Conservation (phyloP, 768 basidiomycete genomes). For the Infundibulicybe gibba region DNA sequence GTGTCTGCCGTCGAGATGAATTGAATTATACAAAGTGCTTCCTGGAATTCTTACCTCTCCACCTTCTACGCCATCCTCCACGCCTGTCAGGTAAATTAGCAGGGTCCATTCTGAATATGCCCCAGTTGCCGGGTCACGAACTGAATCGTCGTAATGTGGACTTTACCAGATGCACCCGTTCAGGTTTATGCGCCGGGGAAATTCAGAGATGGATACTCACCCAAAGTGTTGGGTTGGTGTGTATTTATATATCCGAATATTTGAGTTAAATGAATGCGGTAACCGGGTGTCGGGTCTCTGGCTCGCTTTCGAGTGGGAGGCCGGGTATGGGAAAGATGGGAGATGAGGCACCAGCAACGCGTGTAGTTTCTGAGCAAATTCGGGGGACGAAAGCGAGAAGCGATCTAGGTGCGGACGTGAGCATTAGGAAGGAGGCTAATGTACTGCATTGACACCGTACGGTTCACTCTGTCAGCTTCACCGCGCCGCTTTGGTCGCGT, state of each 20-base stretch:
- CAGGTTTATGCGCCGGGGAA: not conserved
- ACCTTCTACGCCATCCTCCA: constrained; percentile 69
- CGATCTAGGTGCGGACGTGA: constrained; percentile 39
- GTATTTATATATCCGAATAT: constrained; percentile 75
- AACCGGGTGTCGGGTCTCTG: constrained; percentile 23
- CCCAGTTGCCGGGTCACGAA: constrained; percentile 54
- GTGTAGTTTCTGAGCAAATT: constrained; percentile 56
- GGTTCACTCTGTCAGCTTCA: constrained; percentile 68
- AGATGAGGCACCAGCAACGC: constrained; percentile 51
- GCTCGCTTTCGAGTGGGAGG: constrained; percentile 29
- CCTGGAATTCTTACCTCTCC: constrained; percentile 45
- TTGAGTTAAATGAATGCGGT: constrained; percentile 64
- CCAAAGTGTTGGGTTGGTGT: constrained; percentile 63
- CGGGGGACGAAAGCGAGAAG: constrained; percentile 51
- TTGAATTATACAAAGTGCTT: not conserved
- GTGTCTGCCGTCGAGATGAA: constrained; percentile 38
- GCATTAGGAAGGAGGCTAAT: not conserved
- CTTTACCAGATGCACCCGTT: constrained; percentile 15
- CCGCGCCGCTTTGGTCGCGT: constrained; percentile 71
- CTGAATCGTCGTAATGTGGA: constrained; percentile 73
- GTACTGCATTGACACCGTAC: constrained; percentile 29
- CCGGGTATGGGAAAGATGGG: constrained; percentile 45
- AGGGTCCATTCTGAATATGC: constrained; percentile 76
- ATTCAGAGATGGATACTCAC: constrained; percentile 15
- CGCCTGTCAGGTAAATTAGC: constrained; percentile 67